These are phyloP conservation scores for Cytospora schulzeri DNA, from an alignment of 2,329 filamentous ascomycete genomes.

Conservation along the genomic window DNA sequence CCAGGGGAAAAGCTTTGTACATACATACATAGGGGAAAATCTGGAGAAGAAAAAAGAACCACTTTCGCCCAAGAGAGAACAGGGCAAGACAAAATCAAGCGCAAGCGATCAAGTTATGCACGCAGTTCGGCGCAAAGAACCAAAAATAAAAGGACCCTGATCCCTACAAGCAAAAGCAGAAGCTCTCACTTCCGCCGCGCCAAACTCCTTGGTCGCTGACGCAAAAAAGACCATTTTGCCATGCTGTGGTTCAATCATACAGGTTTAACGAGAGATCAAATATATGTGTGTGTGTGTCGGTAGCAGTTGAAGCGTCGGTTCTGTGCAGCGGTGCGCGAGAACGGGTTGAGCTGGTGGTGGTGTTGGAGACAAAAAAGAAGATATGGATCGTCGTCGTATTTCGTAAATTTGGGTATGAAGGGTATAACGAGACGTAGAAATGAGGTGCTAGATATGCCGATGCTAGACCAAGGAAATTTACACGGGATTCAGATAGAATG, in stretches of 20 bases:
- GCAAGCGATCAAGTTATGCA: not conserved
- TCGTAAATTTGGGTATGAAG: conserved; percentile 19
- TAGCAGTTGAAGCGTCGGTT: conserved; percentile 1
- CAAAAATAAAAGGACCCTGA: not conserved
- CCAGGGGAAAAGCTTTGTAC: conserved; percentile 11
- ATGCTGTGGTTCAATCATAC: conserved; percentile 16
- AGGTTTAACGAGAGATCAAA: conserved; percentile 9
- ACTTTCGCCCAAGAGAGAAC: not conserved
- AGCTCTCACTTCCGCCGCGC: not conserved
- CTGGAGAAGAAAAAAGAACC: conserved; percentile 3
- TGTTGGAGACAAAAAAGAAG: conserved; percentile 11
- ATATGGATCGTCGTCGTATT: conserved; percentile 11
- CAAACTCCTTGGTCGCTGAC: conserved; percentile 2
- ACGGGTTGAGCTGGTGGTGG: not conserved
- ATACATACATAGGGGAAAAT: not conserved
- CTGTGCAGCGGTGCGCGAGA: not conserved
- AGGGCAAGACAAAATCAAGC: not conserved
- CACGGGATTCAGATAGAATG: conserved; percentile 1
- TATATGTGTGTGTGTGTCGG: not conserved
- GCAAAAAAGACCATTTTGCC: not conserved
- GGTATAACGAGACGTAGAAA: conserved; percentile 22
- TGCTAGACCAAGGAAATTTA: conserved; percentile 1
- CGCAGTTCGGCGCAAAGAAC: not conserved
- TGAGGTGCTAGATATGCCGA: conserved; percentile 6
- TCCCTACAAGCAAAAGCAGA: conserved; percentile 6